Evolutionary conservation across 768 basidiomycete species (phyloP).

Genomic region (Agrocybe pediades): DNA sequence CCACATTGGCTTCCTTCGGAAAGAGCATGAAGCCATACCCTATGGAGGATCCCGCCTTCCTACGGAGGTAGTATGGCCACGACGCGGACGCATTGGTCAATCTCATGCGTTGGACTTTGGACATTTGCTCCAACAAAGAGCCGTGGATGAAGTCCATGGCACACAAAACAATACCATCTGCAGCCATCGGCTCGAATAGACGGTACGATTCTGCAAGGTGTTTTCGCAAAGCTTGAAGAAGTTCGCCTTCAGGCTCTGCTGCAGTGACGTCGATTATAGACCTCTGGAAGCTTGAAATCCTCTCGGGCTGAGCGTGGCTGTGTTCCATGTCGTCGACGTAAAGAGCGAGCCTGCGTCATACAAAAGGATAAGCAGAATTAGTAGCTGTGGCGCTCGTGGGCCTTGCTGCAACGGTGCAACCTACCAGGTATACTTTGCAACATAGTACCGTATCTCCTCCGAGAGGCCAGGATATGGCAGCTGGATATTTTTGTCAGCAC

Average conservation of each 20-base stretch:
- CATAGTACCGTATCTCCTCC: background rate
- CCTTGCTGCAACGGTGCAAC: background rate
- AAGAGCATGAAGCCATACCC: conserved; percentile 1
- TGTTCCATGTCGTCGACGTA: background rate
- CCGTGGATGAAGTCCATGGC: background rate
- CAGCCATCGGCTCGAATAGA: background rate
- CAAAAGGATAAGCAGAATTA: background rate
- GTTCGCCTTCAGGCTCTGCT: background rate
- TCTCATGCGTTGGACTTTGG: background rate
- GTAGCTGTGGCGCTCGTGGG: too few species aligned
- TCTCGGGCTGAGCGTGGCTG: background rate
- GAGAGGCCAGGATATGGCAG: background rate
- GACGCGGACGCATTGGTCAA: background rate
- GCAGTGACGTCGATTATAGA: background rate
- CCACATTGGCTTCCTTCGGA: background rate
- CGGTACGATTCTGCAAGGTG: background rate
- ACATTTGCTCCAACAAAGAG: background rate
- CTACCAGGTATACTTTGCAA: background rate
- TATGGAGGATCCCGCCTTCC: background rate
- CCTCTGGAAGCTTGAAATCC: background rate
- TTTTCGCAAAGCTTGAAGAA: background rate
- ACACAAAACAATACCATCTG: background rate
- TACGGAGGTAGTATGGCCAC: background rate
- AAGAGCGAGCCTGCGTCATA: too few species aligned
- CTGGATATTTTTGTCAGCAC: background rate